phyloP scores from a whole-genome alignment of 495 filamentous ascomycete genomes.

The Barbatosphaeria neglecta region DNA sequence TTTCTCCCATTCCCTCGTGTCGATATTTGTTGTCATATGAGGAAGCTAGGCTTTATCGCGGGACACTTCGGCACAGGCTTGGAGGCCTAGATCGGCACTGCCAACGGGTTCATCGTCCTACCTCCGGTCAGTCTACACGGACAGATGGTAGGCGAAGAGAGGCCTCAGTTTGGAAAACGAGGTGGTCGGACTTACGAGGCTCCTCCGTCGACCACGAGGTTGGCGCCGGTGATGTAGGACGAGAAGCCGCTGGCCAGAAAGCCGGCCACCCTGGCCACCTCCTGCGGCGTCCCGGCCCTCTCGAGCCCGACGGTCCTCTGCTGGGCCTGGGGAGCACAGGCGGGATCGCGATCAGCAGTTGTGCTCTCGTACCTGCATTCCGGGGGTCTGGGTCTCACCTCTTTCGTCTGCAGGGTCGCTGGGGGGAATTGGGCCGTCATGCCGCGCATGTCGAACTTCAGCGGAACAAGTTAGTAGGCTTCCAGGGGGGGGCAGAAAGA shows the following conservation, averaged over 20 bases:
- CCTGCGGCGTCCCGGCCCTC: slow-evolving; percentile 27
- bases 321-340: slow-evolving; percentile 7
- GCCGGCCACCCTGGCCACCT: slow-evolving; percentile 47
- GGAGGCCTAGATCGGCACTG: slow-evolving; percentile 24
- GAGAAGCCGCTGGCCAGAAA: slow-evolving; percentile 47
- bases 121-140: slow-evolving; percentile 1
- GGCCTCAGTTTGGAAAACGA: background rate
- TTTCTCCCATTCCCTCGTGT: too few species aligned
- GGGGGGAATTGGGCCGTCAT: slow-evolving; percentile 46
- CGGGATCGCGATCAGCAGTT: background rate
- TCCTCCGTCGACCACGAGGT: slow-evolving; percentile 45
- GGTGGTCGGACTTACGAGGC: slow-evolving; percentile 25
- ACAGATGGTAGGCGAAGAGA: too few species aligned
- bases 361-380: background rate
- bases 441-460: slow-evolving; percentile 39
- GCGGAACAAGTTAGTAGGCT: too few species aligned
- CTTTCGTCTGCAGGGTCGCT: slow-evolving; percentile 37
- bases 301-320: slow-evolving; percentile 15
- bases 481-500: slow-evolving; percentile 1
- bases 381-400: slow-evolving; percentile 14
- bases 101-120: slow-evolving; percentile 31
- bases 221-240: slow-evolving; percentile 44
- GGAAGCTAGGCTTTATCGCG: too few species aligned
- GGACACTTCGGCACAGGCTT: background rate
- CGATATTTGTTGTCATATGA: too few species aligned